Conservation (phyloP, 2,329 filamentous ascomycete species). For the Raffaelea arxii region DNA sequence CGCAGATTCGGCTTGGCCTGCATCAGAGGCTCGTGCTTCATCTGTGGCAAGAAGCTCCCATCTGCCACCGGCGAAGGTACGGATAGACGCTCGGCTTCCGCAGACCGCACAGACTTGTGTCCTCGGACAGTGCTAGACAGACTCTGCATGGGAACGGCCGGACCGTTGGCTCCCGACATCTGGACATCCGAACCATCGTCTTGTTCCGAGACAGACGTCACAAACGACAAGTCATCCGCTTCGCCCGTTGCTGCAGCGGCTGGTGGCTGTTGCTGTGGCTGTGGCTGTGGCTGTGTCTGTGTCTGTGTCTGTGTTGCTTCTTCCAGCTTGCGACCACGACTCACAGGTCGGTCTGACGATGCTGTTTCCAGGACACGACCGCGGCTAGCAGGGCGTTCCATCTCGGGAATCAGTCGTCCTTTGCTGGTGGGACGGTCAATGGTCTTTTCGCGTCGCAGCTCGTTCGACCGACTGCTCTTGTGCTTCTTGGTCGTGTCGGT, state of each 20-base stretch:
- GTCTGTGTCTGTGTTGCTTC: too few relatives aligned
- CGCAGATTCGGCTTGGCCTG: too few relatives aligned
- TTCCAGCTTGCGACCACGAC: neutral
- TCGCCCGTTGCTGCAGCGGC: slow-evolving; percentile 16
- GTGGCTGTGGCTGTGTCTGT: too few relatives aligned
- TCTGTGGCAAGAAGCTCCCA: too few relatives aligned
- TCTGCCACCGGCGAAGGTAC: too few relatives aligned
- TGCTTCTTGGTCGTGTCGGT: neutral
- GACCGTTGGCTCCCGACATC: slow-evolving; percentile 4
- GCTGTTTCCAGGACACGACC: slow-evolving; percentile 1
- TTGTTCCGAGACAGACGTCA: slow-evolving; percentile 15
- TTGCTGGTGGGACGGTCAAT: slow-evolving; percentile 5
- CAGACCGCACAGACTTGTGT: too few relatives aligned
- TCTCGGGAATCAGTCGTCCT: neutral
- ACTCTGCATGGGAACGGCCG: neutral
- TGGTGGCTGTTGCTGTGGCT: too few relatives aligned
- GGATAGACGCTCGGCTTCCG: too few relatives aligned
- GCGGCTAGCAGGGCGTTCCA: slow-evolving; percentile 4
- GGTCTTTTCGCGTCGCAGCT: neutral
- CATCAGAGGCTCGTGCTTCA: too few relatives aligned
- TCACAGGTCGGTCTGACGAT: neutral
- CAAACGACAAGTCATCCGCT: slow-evolving; percentile 16
- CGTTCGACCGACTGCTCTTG: too few relatives aligned
- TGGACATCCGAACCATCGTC: neutral
- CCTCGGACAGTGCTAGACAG: too few relatives aligned